These are phyloP conservation scores for Pseudocercospora eumusae DNA, from an alignment of 2,329 filamentous ascomycete species.

Conservation along the genomic window DNA sequence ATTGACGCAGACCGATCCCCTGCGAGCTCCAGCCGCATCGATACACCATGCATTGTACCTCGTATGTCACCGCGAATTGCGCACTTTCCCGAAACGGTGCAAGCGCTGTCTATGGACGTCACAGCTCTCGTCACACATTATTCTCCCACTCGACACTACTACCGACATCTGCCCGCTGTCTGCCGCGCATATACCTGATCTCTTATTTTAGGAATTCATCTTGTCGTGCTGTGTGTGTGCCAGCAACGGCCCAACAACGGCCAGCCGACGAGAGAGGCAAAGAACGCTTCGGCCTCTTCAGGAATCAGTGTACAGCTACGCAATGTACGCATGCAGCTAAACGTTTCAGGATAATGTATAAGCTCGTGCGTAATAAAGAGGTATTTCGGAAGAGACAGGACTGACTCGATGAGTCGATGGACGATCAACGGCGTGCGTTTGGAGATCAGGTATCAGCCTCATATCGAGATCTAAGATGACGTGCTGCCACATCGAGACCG, in stretches of 20 bases:
- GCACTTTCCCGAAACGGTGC: slow-evolving; percentile 2
- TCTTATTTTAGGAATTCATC: too few species aligned
- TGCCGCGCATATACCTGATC: not conserved
- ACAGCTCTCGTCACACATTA: not conserved
- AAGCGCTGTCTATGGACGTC: not conserved
- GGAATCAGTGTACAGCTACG: not conserved
- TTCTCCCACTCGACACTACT: too few species aligned
- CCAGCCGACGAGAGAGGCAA: not conserved
- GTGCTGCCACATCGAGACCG: not conserved
- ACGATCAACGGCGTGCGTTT: not conserved
- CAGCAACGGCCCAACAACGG: not conserved
- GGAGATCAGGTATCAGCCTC: not conserved
- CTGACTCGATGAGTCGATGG: not conserved
- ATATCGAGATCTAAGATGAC: slow-evolving; percentile 8
- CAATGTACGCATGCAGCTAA: not conserved
- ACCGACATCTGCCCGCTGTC: not conserved
- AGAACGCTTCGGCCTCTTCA: not conserved
- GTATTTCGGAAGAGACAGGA: not conserved
- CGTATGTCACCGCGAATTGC: slow-evolving; percentile 1
- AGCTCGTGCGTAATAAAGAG: not conserved
- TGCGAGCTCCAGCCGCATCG: not conserved
- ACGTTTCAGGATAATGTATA: not conserved
- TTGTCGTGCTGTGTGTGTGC: not conserved
- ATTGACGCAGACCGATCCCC: slow-evolving; percentile 2
- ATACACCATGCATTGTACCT: too few species aligned